Conservation (phyloP, 2,329 filamentous ascomycete genomes). For the Dothideomycetes sp. region DNA sequence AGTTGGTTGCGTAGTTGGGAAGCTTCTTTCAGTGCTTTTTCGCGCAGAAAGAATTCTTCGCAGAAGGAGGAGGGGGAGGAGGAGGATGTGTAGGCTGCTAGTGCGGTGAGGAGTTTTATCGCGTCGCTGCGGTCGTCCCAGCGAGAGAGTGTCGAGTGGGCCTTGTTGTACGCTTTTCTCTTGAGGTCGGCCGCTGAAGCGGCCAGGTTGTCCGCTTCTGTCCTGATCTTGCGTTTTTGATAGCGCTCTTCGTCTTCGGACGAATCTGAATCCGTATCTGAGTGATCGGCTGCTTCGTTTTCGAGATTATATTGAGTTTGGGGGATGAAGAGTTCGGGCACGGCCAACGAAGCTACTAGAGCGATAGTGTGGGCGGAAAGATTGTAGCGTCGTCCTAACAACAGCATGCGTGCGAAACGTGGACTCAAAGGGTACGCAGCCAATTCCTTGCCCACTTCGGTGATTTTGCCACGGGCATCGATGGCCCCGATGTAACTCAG, state of each 20-base stretch:
- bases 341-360: conserved; percentile 78
- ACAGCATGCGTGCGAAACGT: conserved; percentile 82
- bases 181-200: conserved; percentile 50
- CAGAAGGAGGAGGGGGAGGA: conserved; percentile 53
- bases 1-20: conserved; percentile 76
- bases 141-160: conserved; percentile 68
- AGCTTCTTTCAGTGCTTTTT: conserved; percentile 80
- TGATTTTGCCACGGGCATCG: conserved; percentile 58
- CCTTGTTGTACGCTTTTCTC: conserved; percentile 57
- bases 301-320: conserved; percentile 51
- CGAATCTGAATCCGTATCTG: conserved; percentile 24
- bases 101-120: conserved; percentile 83
- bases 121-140: conserved; percentile 79
- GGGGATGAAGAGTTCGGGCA: conserved; percentile 77
- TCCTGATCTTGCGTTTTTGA: conserved; percentile 33
- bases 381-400: conserved; percentile 72
- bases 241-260: conserved; percentile 14
- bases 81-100: conserved; percentile 56
- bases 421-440: conserved; percentile 85
- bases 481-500: conserved; percentile 79
- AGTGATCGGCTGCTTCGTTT: conserved; percentile 34
- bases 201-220: conserved; percentile 59
- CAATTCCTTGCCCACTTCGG: conserved; percentile 69
- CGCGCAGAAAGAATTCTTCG: conserved; percentile 71
- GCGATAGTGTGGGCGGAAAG: conserved; percentile 81